These are phyloP conservation scores for Cystobasidium pallidum DNA, from an alignment of 1,284 basidiomycete species.

Conservation along the genomic window DNA sequence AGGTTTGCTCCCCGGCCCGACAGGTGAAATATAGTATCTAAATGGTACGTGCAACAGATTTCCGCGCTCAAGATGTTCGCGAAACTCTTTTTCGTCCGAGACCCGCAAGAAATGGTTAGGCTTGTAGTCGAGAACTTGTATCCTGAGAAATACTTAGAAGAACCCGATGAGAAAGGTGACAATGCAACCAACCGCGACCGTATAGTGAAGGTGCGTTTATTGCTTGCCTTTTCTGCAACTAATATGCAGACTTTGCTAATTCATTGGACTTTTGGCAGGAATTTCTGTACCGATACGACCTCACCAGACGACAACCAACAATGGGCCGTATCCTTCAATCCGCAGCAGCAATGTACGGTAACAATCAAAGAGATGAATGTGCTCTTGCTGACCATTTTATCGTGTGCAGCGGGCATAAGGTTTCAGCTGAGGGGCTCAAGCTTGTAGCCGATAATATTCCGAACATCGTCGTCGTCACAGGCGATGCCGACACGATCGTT, in stretches of 20 bases:
- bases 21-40: background rate
- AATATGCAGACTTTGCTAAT: background rate
- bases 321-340: conserved; percentile 74
- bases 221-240: background rate
- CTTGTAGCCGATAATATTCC: conserved; percentile 65
- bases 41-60: background rate
- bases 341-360: conserved; percentile 61
- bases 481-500: conserved; percentile 73
- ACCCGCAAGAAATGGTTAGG: conserved; percentile 34
- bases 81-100: conserved; percentile 34
- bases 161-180: conserved; percentile 1
- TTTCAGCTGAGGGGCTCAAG: conserved; percentile 64
- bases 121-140: conserved; percentile 69
- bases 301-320: conserved; percentile 66
- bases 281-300: conserved; percentile 63
- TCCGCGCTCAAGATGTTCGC: conserved; percentile 45
- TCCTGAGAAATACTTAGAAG: conserved; percentile 63
- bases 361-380: background rate
- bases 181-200: conserved; percentile 23
- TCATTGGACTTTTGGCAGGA: conserved; percentile 55
- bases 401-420: conserved; percentile 62
- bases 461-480: conserved; percentile 71
- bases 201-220: conserved; percentile 23
- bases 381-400: background rate
- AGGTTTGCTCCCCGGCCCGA: background rate